These are phyloP conservation scores for Sporormia fimetaria DNA, from an alignment of 495 filamentous ascomycete genomes.

Conservation along the genomic window DNA sequence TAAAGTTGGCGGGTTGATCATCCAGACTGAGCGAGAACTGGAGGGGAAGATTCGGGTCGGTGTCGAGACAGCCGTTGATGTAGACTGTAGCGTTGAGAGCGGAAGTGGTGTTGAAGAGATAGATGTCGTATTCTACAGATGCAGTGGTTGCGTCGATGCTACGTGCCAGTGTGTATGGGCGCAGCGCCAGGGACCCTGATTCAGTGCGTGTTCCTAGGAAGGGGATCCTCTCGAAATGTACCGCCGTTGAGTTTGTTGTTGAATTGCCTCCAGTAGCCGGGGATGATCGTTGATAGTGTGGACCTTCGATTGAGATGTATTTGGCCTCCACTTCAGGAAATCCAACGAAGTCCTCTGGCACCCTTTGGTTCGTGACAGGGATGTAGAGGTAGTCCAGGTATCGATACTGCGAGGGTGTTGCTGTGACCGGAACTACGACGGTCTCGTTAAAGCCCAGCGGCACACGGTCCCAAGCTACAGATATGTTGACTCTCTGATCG, in stretches of 20 bases:
- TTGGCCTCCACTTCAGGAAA: slow-evolving; percentile 11
- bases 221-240: slow-evolving; percentile 7
- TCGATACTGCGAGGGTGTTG: slow-evolving; percentile 7
- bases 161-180: slow-evolving; percentile 6
- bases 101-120: slow-evolving; percentile 2
- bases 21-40: slow-evolving; percentile 16
- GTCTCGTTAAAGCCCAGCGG: slow-evolving; percentile 12
- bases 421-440: slow-evolving; percentile 5
- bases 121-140: slow-evolving; percentile 9
- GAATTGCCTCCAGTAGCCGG: background rate
- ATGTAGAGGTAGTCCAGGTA: slow-evolving; percentile 13
- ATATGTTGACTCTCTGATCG: slow-evolving; percentile 9
- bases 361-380: slow-evolving; percentile 7
- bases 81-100: slow-evolving; percentile 13
- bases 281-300: slow-evolving; percentile 11
- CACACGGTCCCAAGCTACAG: slow-evolving; percentile 9
- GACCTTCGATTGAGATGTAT: slow-evolving; percentile 11
- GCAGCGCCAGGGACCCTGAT: slow-evolving; percentile 6
- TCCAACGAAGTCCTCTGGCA: slow-evolving; percentile 7
- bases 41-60: slow-evolving; percentile 6
- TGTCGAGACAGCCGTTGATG: slow-evolving; percentile 14
- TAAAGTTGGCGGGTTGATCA: slow-evolving; percentile 4
- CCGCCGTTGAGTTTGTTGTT: background rate
- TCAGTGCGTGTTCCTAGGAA: slow-evolving; percentile 11
- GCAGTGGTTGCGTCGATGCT: slow-evolving; percentile 4